A percentile compares a stretch with the other conserved stretches of the same genome.
These are phyloP conservation scores for Phytophthora megakarya DNA, from an alignment of 352 stramenopile species.

Conservation along the genomic window DNA sequence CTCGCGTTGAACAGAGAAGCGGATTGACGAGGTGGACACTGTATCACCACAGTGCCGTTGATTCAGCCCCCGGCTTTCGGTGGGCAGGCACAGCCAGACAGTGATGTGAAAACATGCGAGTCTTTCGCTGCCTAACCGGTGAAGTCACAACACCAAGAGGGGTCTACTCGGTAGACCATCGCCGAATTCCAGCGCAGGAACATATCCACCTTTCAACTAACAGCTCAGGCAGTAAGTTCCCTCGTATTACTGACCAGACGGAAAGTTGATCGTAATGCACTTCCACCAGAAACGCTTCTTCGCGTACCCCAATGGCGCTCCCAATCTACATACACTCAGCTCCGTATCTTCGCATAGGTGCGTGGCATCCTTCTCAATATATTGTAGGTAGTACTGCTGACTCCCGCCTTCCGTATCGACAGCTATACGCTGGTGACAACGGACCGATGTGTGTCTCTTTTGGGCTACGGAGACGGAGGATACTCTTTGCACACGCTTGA, in stretches of 20 bases:
- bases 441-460: slow-evolving; percentile 55
- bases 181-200: not conserved
- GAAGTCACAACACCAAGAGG: not conserved
- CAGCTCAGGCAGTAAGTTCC: not conserved
- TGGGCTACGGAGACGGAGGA: slow-evolving; percentile 40
- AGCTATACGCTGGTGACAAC: slow-evolving; percentile 76
- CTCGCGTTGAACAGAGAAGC: too few species aligned
- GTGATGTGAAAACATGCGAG: not conserved
- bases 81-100: too few species aligned
- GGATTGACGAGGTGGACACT: too few species aligned
- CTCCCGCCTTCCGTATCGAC: not conserved
- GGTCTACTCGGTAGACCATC: too few species aligned
- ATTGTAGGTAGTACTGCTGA: not conserved
- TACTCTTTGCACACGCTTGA: slow-evolving; percentile 50
- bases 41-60: too few species aligned
- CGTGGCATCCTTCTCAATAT: not conserved
- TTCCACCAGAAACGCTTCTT: slow-evolving; percentile 76
- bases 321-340: slow-evolving; percentile 61
- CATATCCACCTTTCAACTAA: not conserved
- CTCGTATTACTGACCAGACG: slow-evolving; percentile 15
- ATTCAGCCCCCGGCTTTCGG: too few species aligned
- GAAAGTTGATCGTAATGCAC: slow-evolving; percentile 23
- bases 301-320: slow-evolving; percentile 56
- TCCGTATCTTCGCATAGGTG: slow-evolving; percentile 43
- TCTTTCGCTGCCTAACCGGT: not conserved